Evolutionary conservation across 73 alveolate species (phyloP).

Genomic region (Symbiodinium natans): DNA sequence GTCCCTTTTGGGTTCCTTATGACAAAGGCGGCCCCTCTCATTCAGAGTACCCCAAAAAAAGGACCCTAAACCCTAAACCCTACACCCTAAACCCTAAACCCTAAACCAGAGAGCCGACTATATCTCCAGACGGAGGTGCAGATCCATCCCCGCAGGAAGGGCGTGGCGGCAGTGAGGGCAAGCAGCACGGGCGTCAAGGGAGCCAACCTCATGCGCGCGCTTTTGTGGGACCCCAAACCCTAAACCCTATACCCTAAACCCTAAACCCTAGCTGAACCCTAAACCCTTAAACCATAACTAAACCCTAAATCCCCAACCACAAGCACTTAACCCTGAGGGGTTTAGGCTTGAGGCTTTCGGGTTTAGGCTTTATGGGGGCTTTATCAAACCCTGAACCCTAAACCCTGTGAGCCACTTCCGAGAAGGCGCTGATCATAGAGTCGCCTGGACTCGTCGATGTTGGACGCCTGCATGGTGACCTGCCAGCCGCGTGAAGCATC

Average conservation of each 20-base stretch:
- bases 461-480: background rate
- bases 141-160: constrained; percentile 95
- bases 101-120: background rate
- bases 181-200: constrained; percentile 95
- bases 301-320: background rate
- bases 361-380: no score
- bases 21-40: no score
- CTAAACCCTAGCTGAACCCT: background rate
- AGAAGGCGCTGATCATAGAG: background rate
- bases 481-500: no score
- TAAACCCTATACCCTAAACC: constrained; percentile 56
- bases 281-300: constrained; percentile 1
- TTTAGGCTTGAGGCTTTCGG: no score
- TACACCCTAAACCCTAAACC: background rate
- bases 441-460: background rate
- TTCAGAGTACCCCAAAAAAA: rapidly evolving
- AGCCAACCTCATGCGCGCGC: constrained; percentile 93
- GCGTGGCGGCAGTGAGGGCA: constrained; percentile 95
- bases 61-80: background rate
- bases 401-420: background rate
- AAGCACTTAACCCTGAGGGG: no score
- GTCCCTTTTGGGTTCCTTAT: no score
- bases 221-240: constrained; percentile 93
- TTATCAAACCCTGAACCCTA: background rate
- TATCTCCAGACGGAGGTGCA: constrained; percentile 31